These are phyloP conservation scores for Periconia sp. DNA, from an alignment of 2,329 filamentous ascomycete species.

Conservation along the genomic window DNA sequence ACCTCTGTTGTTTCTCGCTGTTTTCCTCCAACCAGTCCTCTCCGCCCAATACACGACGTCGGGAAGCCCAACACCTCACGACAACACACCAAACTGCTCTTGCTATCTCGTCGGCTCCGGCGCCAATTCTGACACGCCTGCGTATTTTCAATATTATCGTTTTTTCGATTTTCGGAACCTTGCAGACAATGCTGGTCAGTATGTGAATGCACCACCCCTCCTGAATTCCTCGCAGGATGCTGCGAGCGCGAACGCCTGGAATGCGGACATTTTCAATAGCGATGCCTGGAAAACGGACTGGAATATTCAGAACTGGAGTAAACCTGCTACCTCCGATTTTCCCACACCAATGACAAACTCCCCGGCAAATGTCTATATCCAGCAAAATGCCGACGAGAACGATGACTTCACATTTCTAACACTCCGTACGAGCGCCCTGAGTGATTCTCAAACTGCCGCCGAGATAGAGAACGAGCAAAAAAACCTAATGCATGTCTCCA, in stretches of 20 bases:
- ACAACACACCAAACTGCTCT: constrained; percentile 45
- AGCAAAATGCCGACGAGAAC: constrained; percentile 27
- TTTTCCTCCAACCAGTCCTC: constrained; percentile 23
- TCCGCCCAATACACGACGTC: constrained; percentile 31
- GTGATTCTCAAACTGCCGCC: constrained; percentile 49
- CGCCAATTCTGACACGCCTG: constrained; percentile 36
- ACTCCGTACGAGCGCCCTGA: constrained; percentile 49
- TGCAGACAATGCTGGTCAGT: constrained; percentile 29
- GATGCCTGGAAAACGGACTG: constrained; percentile 41
- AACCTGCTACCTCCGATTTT: constrained; percentile 37
- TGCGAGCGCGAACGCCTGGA: constrained; percentile 25
- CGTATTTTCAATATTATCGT: constrained; percentile 54
- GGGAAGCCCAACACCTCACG: constrained; percentile 31
- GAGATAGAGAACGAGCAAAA: constrained; percentile 51
- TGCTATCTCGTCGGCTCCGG: constrained; percentile 52
- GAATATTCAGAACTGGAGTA: constrained; percentile 50
- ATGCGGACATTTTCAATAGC: constrained; percentile 43
- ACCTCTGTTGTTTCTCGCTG: constrained; percentile 27
- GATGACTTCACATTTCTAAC: constrained; percentile 46
- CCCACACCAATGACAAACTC: constrained; percentile 51
- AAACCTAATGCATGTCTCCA: constrained; percentile 51
- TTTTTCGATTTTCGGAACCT: constrained; percentile 56
- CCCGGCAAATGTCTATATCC: constrained; percentile 50
- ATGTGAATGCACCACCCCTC: constrained; percentile 23
- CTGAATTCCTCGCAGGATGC: constrained; percentile 25